phyloP scores from a whole-genome alignment of 2,329 filamentous ascomycete genomes.

The Penicillium decumbens region DNA sequence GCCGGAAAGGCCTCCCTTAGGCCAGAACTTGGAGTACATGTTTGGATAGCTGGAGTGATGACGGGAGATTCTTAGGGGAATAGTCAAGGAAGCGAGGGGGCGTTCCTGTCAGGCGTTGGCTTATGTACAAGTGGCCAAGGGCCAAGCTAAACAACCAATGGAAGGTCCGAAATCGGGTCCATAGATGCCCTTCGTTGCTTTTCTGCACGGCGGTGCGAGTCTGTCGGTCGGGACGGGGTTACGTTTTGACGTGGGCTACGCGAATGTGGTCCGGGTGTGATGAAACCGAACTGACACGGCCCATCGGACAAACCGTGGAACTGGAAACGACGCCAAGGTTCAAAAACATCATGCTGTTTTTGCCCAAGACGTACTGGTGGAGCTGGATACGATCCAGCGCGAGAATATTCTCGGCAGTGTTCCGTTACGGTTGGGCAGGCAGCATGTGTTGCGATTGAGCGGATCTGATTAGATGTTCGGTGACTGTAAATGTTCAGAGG shows the following conservation, averaged over 20 bases:
- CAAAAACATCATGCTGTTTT: not conserved
- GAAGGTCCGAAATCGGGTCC: not conserved
- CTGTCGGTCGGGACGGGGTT: not conserved
- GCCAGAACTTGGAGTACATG: slow-evolving; percentile 38
- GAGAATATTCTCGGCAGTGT: not conserved
- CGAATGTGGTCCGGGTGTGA: not conserved
- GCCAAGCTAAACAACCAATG: not conserved
- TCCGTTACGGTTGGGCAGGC: not conserved
- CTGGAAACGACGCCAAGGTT: not conserved
- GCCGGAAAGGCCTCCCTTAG: slow-evolving; percentile 34
- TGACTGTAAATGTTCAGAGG: not conserved
- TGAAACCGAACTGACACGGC: not conserved
- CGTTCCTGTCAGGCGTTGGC: not conserved
- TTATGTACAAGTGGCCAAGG: not conserved
- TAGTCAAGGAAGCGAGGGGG: not conserved
- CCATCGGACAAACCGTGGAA: slow-evolving; percentile 1
- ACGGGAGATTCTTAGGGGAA: not conserved
- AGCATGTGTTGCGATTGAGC: slow-evolving; percentile 3
- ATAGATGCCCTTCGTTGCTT: not conserved
- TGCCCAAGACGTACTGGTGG: not conserved
- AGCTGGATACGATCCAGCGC: not conserved
- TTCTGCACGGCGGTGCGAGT: not conserved
- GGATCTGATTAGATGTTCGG: slow-evolving; percentile 25
- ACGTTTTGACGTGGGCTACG: not conserved
- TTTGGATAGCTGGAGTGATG: not conserved